Conservation (phyloP, 352 stramenopile genomes). For the Globisporangium ultimum region DNA sequence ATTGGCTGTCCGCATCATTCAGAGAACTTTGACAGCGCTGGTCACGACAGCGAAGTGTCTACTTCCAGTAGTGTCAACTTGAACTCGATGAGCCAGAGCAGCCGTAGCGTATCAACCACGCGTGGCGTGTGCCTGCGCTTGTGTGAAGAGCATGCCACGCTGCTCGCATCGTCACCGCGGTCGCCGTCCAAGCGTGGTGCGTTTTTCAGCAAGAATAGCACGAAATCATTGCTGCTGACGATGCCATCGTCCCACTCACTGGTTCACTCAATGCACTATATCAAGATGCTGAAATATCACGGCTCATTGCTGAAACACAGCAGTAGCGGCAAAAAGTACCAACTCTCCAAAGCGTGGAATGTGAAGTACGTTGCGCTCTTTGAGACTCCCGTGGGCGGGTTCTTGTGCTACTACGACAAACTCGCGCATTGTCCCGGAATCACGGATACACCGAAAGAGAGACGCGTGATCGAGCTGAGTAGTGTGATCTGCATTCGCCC, state of each 20-base stretch:
- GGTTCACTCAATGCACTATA: conserved; percentile 45
- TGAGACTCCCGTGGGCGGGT: conserved; percentile 58
- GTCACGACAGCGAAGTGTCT: conserved; percentile 18
- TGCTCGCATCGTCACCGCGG: conserved; percentile 16
- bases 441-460: conserved; percentile 45
- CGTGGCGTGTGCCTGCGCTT: conserved; percentile 13
- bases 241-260: conserved; percentile 16
- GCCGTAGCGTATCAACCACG: conserved; percentile 2
- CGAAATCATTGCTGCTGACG: conserved; percentile 14
- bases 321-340: conserved; percentile 36
- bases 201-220: conserved; percentile 25
- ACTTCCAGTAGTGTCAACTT: conserved; percentile 21
- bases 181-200: conserved; percentile 30
- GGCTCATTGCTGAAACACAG: conserved; percentile 45
- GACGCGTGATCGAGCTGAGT: conserved; percentile 64
- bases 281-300: conserved; percentile 55
- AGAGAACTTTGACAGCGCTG: conserved; percentile 11
- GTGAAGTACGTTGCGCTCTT: conserved; percentile 51
- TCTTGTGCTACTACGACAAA: conserved; percentile 77
- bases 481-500: conserved; percentile 61
- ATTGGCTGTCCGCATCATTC: conserved; percentile 37
- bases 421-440: conserved; percentile 54
- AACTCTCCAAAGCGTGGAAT: conserved; percentile 57
- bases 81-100: conserved; percentile 14
- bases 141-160: conserved; percentile 30